Conservation (phyloP, 768 basidiomycete genomes). For the Pleurotus platypus region DNA sequence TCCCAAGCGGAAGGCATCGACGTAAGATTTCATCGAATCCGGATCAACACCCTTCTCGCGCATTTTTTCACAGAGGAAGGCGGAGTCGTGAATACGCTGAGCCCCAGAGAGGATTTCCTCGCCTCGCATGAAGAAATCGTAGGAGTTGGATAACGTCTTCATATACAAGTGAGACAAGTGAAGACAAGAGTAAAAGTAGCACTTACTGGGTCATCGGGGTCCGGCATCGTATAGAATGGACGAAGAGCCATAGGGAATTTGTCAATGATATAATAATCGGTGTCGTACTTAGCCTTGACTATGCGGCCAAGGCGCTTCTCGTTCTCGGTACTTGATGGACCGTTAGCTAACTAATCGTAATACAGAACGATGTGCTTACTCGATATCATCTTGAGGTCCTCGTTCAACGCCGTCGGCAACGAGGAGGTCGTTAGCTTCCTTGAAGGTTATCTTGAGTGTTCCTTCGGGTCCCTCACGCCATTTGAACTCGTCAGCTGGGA, state of each 20-base stretch:
- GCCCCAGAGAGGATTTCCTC: conserved; percentile 99
- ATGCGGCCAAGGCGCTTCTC: conserved; percentile 91
- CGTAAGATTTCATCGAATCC: conserved; percentile 84
- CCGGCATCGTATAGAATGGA: conserved; percentile 99
- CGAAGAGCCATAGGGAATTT: conserved; percentile 96
- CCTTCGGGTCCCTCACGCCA: conserved; percentile 90
- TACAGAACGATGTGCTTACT: conserved; percentile 38
- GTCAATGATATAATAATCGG: conserved; percentile 99
- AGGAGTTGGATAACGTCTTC: conserved; percentile 92
- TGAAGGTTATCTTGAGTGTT: conserved; percentile 82
- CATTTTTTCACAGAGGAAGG: conserved; percentile 83
- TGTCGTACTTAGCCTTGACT: conserved; percentile 90
- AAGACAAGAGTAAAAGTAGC: neutral
- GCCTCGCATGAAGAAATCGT: conserved; percentile 99
- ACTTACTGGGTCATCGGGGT: conserved; percentile 82
- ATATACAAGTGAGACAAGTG: conserved; percentile 10
- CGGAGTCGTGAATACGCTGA: conserved; percentile 93
- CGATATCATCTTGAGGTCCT: conserved; percentile 84
- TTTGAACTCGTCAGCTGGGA: conserved; percentile 94
- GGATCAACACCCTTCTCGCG: conserved; percentile 84
- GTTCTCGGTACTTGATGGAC: conserved; percentile 73
- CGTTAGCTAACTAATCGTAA: conserved; percentile 12
- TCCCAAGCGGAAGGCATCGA: conserved; percentile 93
- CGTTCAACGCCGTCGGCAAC: conserved; percentile 82
- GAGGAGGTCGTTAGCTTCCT: conserved; percentile 83